Base-by-base conservation (phyloP, 140 eudicot genomes). In the Bidens hawaiensis region DNA sequence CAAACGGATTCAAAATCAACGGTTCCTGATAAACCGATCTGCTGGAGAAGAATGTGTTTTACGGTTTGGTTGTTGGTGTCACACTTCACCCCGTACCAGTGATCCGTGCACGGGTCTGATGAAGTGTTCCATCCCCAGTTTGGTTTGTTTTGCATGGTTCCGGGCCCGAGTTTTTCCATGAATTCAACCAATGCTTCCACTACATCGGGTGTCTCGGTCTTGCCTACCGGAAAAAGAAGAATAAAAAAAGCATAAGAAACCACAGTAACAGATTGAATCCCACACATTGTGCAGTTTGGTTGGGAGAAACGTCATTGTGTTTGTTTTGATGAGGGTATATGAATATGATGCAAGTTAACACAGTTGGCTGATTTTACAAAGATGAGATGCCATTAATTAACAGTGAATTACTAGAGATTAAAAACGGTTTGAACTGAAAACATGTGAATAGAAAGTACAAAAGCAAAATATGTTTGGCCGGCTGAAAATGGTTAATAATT, bases 1-100 rank as follows among this genome's bases (percentile, higher is more conserved):
- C 95, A 87, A n/a, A 83, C 71, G n/a, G 76, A 78, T 43, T 43
- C 61, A 3, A 82, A 79, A 68, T 83, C 93, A 7, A 83, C 63
- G 24, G 48, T 18, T 65, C 93, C 93, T 0, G 80, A 52, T 43
- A 84, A 74, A 43, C 74, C 62, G 4, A 59, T 43, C 48, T 69
- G 65, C 31, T 84, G 78, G 11, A 87, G 89, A 33, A 83, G 68
- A 9, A 87, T 87, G 18, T 47, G 62, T 64, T 73, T 65, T 6
- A 87, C 83, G 11, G 61, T 69, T 38, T 65, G 53, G 19, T 53
- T 51, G 11, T 14, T 42, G 13, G 9, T 19, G 74, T 71, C 81
- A 41, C 95, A 83, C 4, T 17, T 34, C 3, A 87, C 76, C 2
- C 87, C 89, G 6, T 54, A 21, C 94, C 94, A 81, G 3, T 34